These are phyloP conservation scores for Coemansia sp. DNA, from an alignment of 192 early-diverging fungal genomes.

Conservation along the genomic window DNA sequence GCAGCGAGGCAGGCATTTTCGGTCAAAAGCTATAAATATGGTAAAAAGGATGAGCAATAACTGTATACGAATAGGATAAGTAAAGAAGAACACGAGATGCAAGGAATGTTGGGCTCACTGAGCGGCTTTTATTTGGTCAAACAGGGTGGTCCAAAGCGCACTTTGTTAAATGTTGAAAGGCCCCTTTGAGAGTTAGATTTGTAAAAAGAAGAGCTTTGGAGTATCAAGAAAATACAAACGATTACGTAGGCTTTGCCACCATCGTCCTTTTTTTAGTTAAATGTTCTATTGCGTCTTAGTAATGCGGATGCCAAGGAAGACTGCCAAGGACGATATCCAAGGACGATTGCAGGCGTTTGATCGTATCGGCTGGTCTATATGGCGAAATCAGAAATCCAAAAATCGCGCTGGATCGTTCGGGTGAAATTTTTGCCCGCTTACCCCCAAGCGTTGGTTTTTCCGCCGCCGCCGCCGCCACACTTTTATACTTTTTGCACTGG, in stretches of 20 bases:
- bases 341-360: no score
- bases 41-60: neutral
- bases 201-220: neutral
- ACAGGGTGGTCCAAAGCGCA: neutral
- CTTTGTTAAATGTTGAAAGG: neutral
- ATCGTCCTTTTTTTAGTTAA: neutral
- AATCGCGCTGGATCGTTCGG: neutral
- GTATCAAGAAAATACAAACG: no score
- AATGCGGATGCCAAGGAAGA: no score
- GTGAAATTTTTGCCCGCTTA: neutral
- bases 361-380: neutral
- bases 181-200: neutral
- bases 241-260: neutral
- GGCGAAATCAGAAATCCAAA: neutral
- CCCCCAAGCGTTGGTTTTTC: neutral
- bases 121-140: neutral
- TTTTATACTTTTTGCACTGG: neutral
- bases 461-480: no score
- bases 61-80: neutral
- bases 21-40: neutral
- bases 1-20: neutral
- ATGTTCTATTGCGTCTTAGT: no score
- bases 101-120: neutral
- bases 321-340: no score
- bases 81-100: neutral